Evolutionary conservation across 2,329 filamentous ascomycete species (phyloP), one percentile per base, ranked within the genome.

Genomic region (Fusarium sp.): DNA sequence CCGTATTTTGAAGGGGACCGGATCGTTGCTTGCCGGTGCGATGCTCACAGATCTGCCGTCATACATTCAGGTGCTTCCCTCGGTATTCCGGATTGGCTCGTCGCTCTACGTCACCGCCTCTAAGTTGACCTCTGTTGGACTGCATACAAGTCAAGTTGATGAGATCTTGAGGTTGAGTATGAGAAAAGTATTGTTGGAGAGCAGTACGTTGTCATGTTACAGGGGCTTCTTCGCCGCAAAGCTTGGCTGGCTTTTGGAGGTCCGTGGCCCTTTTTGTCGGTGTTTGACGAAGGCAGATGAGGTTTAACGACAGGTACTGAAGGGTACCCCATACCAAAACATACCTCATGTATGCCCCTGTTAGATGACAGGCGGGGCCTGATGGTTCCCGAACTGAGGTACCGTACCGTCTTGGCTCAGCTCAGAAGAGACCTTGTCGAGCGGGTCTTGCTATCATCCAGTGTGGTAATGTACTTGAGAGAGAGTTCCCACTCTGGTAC

Each of bases 31-130:
- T 70, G 57, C 66, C 62, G 66, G 66, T 51, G 46, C 24, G 63
- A 51, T 55, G 46, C 57, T 66, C 55, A 58, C 49, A 69, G 49
- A 68, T 63, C 67, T 70, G 54, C 63, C 67, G 58, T 70, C 67
- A 68, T 68, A 60, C 58, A 68, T 42, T 43, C 49, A 60, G 38
- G 45, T 59, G 45, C 45, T 67, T 20, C 33, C 63, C 58, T 71
- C 48, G 54, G 63, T 68, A 61, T 60, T 20, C 40, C 48, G 59
- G 51, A 51, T 57, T 54, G 46, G 50, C 39, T 57, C 43, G 20
- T n/a, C 33, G 26, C 50, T 63, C 62, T 70, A 71, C 67, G 67
- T 70, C 67, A 61, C 67, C 24, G 58, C 67, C 58, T 40, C 24
- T 42, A 17, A 20, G 18, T 42, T 50, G 42, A 49, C 49, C 26